Evolutionary conservation across 2,329 filamentous ascomycete genomes (phyloP), one percentile per base, ranked within the genome.

Genomic region (Talaromyces amestolkiae): DNA sequence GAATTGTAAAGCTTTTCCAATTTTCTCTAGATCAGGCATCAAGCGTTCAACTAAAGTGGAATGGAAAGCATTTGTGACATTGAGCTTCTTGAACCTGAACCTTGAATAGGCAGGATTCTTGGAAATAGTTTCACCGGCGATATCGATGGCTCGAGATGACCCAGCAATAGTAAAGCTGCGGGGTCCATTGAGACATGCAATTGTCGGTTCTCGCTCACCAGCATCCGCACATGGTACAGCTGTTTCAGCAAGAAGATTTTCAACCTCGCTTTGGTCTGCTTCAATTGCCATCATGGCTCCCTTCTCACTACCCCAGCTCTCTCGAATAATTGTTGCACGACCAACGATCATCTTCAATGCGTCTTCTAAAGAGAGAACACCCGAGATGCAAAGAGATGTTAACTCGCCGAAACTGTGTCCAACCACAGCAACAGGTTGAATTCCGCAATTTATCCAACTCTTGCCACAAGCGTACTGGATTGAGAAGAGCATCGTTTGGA

Each of bases 11-110:
- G 41, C 67, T 3, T 71, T 61, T 0, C 69, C 78, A 3, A 77
- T 33, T 1, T 68, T 27, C 17, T 70, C 68, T 1, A 81, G 69
- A 0, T 66, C 43, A 0, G 56, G 17, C 8, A 76, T 59, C 0
- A 83, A 58, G 0, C 66, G 59, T 0, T 83, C 80, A 0, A 80
- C 77, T 0, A 84, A 71, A 0, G 63, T 56, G 0, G 78, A 84
- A 68, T 85, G 83, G 68, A 83, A 85, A 0, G 79, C 82, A 64
- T 84, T 77, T 0, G 81, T 80, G 1, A 82, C 79, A 13, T 79
- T 74, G 0, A 85, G 76, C 3, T 70, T 69, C 69, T 82, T 83
- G 31, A 15, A 64, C 59, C 71, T 76, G 43, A 77, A 61, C 51
- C 68, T 53, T 0, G 61, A 64, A 27, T 47, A 59, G 13, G 35